Conservation (phyloP, 805 yeast species). For the Candida dajiaensis region DNA sequence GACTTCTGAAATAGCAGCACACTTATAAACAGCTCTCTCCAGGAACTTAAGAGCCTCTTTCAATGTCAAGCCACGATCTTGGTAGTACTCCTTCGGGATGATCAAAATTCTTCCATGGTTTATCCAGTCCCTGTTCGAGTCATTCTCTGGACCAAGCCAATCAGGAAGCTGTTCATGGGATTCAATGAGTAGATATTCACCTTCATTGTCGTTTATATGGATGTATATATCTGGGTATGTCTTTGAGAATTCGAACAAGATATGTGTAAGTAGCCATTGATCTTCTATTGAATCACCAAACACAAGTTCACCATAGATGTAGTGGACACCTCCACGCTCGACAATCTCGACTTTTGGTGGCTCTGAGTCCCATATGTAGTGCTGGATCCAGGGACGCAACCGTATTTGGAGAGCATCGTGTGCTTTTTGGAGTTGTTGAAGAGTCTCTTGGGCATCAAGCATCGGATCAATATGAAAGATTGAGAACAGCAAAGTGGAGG, state of each 20-base stretch:
- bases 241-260: slow-evolving; percentile 34
- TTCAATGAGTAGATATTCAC: slow-evolving; percentile 50
- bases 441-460: slow-evolving; percentile 14
- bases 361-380: slow-evolving; percentile 38
- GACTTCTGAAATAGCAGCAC: slow-evolving; percentile 22
- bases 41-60: slow-evolving; percentile 37
- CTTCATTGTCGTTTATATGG: slow-evolving; percentile 45
- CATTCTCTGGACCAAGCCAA: slow-evolving; percentile 41
- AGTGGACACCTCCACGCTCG: slow-evolving; percentile 4
- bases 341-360: slow-evolving; percentile 8
- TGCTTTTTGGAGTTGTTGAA: slow-evolving; percentile 10
- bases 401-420: slow-evolving; percentile 18
- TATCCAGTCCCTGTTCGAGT: slow-evolving; percentile 50
- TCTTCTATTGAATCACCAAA: slow-evolving; percentile 41
- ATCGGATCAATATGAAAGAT: slow-evolving; percentile 28
- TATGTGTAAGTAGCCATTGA: slow-evolving; percentile 36
- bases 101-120: slow-evolving; percentile 33
- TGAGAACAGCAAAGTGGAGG: slow-evolving; percentile 22
- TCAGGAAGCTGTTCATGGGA: slow-evolving; percentile 40
- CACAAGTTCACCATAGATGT: slow-evolving; percentile 32
- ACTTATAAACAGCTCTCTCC: slow-evolving; percentile 31
- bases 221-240: slow-evolving; percentile 34
- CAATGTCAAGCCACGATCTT: slow-evolving; percentile 29
- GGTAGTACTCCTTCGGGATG: slow-evolving; percentile 34
- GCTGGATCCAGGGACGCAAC: slow-evolving; percentile 30